These are phyloP conservation scores for Boletus rubescentipes DNA, from an alignment of 768 basidiomycete genomes.

Conservation along the genomic window DNA sequence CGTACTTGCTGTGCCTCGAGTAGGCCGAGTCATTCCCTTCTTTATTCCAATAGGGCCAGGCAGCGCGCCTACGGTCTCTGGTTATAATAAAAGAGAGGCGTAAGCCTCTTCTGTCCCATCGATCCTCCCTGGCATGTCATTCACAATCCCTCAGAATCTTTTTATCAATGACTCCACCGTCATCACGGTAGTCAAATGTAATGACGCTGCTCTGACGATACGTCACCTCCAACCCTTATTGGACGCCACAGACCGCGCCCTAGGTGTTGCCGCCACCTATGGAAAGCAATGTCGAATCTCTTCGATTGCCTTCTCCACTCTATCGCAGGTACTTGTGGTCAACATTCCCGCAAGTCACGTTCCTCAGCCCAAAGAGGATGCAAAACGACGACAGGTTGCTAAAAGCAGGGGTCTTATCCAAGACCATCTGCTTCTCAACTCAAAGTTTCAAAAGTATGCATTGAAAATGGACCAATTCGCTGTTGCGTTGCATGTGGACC, in stretches of 20 bases:
- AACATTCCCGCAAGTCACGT: constrained; percentile 22
- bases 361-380: neutral
- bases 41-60: neutral
- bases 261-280: constrained; percentile 48
- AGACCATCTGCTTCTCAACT: constrained; percentile 33
- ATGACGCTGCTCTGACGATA: constrained; percentile 27
- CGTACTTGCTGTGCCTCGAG: constrained; percentile 14
- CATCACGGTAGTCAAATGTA: constrained; percentile 30
- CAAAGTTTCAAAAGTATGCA: constrained; percentile 33
- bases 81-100: constrained; percentile 6
- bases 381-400: neutral
- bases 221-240: constrained; percentile 31
- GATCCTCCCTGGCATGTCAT: constrained; percentile 12
- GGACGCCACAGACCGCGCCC: constrained; percentile 16
- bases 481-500: constrained; percentile 40
- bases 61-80: neutral
- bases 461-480: constrained; percentile 50
- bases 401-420: constrained; percentile 28
- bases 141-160: constrained; percentile 34
- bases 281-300: constrained; percentile 35
- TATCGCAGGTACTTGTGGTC: constrained; percentile 36
- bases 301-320: constrained; percentile 41
- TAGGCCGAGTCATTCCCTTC: neutral
- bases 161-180: constrained; percentile 26
- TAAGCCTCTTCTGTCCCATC: constrained; percentile 1